Percentiles rank a stretch among this genome's conserved stretches.
Conservation (phyloP, 2,329 filamentous ascomycete genomes). For the Myriosclerotinia duriaeana region DNA sequence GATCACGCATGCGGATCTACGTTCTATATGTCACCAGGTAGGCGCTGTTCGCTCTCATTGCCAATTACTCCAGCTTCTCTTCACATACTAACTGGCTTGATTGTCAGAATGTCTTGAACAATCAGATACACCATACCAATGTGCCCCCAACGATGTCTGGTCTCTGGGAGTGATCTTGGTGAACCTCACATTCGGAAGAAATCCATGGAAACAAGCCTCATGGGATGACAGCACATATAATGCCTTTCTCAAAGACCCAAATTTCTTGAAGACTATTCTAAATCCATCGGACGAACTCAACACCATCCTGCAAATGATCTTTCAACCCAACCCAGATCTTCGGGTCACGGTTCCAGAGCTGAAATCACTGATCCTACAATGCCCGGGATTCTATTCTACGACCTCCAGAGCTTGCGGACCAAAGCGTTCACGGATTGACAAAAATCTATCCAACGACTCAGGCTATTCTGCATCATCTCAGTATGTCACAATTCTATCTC, state of each 20-base stretch:
- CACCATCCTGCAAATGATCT: constrained; percentile 81
- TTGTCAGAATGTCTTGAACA: constrained; percentile 82
- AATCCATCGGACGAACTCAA: constrained; percentile 89
- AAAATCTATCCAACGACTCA: constrained; percentile 13
- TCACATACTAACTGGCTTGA: constrained; percentile 35
- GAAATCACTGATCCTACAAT: constrained; percentile 71
- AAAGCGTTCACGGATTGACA: not conserved
- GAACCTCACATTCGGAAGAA: constrained; percentile 95
- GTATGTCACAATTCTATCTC: not conserved
- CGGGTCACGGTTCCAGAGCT: constrained; percentile 81
- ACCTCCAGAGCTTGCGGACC: not conserved
- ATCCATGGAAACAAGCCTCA: constrained; percentile 97
- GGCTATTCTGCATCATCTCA: constrained; percentile 6
- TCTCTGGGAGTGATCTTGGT: constrained; percentile 96
- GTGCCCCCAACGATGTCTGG: constrained; percentile 96
- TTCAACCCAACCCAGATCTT: constrained; percentile 79
- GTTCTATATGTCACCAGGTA: constrained; percentile 99
- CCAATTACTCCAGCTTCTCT: constrained; percentile 12
- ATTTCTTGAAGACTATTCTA: constrained; percentile 89
- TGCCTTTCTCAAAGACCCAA: constrained; percentile 79
- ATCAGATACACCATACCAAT: constrained; percentile 75
- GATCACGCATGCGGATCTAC: constrained; percentile 98
- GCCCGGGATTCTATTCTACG: constrained; percentile 42
- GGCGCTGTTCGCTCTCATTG: constrained; percentile 40
- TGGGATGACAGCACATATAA: constrained; percentile 92